Conservation (phyloP, 495 filamentous ascomycete genomes). For the Rhypophila decipiens region DNA sequence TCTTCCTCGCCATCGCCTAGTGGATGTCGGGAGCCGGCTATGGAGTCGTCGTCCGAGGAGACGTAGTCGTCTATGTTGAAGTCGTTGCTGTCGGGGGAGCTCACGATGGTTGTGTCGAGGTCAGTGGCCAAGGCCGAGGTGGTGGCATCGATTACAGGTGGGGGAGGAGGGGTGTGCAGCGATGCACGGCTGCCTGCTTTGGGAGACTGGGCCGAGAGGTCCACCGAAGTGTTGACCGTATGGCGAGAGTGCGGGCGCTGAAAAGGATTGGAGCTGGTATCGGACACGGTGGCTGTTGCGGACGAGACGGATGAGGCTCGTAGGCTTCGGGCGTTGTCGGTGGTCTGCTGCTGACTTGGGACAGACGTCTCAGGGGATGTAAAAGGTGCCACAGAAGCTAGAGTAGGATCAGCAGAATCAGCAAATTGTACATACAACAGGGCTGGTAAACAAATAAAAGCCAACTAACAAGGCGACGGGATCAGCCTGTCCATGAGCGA, state of each 20-base stretch:
- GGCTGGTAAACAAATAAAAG: background rate
- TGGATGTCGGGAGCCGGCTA: constrained; percentile 16
- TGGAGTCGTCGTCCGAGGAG: constrained; percentile 31
- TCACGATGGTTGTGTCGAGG: constrained; percentile 2
- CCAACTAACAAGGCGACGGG: constrained; percentile 14
- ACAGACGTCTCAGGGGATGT: background rate
- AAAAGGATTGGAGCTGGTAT: constrained; percentile 33
- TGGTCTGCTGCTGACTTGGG: background rate
- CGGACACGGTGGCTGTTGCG: constrained; percentile 30
- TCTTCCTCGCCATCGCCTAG: constrained; percentile 35
- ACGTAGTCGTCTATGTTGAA: constrained; percentile 38
- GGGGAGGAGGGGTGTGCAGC: constrained; percentile 3
- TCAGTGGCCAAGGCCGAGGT: constrained; percentile 5
- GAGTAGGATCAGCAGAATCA: background rate
- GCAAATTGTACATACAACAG: background rate
- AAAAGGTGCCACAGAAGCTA: background rate
- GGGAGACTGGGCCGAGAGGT: constrained; percentile 20
- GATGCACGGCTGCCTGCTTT: constrained; percentile 12
- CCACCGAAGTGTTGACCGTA: constrained; percentile 38
- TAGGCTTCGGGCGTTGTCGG: constrained; percentile 17
- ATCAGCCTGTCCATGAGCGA: constrained; percentile 1
- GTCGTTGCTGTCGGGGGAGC: constrained; percentile 3
- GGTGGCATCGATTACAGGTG: background rate
- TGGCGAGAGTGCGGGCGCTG: constrained; percentile 33
- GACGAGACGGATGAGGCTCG: constrained; percentile 38